Evolutionary conservation across 139 green algal species (phyloP).

Genomic region (Volvox reticuliferus): DNA sequence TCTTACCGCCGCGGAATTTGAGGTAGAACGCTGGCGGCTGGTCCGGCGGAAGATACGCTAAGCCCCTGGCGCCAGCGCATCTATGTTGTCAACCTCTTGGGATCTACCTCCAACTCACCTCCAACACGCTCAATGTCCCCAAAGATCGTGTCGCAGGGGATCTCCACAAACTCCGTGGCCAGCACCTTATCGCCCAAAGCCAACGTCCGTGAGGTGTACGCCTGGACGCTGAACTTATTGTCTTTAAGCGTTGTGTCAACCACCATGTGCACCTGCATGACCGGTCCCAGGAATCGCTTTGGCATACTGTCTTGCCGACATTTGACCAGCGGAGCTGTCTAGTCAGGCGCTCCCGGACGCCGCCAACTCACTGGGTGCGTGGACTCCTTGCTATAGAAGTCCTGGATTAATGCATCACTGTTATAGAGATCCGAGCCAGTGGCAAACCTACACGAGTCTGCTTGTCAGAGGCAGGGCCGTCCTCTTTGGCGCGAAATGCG

Average conservation of each 20-base stretch:
- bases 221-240: slow-evolving; percentile 70
- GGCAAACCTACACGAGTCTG: slow-evolving; percentile 81
- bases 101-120: slow-evolving; percentile 54
- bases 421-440: slow-evolving; percentile 82
- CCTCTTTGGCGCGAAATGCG: not conserved
- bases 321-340: no score
- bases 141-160: slow-evolving; percentile 84
- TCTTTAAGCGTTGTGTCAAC: slow-evolving; percentile 86
- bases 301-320: no score
- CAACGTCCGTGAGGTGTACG: slow-evolving; percentile 78
- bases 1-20: no score
- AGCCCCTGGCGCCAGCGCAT: no score
- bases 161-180: slow-evolving; percentile 91
- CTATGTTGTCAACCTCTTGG: no score
- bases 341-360: no score
- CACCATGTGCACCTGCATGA: slow-evolving; percentile 82
- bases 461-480: not conserved
- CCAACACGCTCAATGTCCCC: slow-evolving; percentile 85
- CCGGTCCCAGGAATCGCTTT: no score
- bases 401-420: slow-evolving; percentile 93
- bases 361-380: slow-evolving; percentile 62
- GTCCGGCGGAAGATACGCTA: no score
- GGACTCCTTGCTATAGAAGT: slow-evolving; percentile 88
- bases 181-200: slow-evolving; percentile 64
- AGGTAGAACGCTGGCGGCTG: no score